Conservation (phyloP, 192 early-diverging fungal genomes). For the Umbelopsis ramanniana region DNA sequence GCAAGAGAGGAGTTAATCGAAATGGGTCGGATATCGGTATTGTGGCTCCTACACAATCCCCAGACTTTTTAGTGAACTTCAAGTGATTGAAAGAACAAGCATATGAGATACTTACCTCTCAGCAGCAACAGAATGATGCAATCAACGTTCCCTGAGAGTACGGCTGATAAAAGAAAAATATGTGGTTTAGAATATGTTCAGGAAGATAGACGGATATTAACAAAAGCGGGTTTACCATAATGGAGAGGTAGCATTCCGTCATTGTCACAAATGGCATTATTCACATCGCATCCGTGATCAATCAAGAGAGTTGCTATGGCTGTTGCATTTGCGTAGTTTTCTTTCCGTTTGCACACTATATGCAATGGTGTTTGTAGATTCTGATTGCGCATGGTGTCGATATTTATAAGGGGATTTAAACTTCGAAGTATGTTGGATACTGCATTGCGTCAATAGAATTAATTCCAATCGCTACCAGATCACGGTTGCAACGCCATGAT, state of each 20-base stretch:
- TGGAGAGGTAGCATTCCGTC: conserved; percentile 42
- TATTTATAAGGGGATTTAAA: conserved; percentile 14
- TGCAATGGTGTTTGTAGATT: conserved; percentile 44
- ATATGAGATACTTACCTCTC: conserved; percentile 20
- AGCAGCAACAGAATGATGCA: conserved; percentile 35
- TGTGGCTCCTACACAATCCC: conserved; percentile 26
- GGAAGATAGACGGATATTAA: background rate
- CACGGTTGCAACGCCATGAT: background rate
- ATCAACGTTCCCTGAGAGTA: conserved; percentile 37
- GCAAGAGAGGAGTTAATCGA: conserved; percentile 38
- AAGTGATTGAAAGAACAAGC: background rate
- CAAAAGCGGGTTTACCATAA: conserved; percentile 25
- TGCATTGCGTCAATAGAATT: background rate
- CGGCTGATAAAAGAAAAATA: conserved; percentile 24
- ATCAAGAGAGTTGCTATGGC: conserved; percentile 36
- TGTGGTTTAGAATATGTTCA: background rate
- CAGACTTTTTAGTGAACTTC: background rate
- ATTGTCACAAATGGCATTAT: conserved; percentile 43
- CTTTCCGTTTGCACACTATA: conserved; percentile 36
- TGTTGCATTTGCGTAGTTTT: conserved; percentile 32
- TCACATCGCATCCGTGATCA: conserved; percentile 34
- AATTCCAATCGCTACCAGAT: no score
- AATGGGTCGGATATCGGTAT: conserved; percentile 43
- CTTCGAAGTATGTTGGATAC: conserved; percentile 6
- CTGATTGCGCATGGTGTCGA: conserved; percentile 36